Evolutionary conservation across 441 rosid species (phyloP).

Genomic region (Erodium chrysanthum): DNA sequence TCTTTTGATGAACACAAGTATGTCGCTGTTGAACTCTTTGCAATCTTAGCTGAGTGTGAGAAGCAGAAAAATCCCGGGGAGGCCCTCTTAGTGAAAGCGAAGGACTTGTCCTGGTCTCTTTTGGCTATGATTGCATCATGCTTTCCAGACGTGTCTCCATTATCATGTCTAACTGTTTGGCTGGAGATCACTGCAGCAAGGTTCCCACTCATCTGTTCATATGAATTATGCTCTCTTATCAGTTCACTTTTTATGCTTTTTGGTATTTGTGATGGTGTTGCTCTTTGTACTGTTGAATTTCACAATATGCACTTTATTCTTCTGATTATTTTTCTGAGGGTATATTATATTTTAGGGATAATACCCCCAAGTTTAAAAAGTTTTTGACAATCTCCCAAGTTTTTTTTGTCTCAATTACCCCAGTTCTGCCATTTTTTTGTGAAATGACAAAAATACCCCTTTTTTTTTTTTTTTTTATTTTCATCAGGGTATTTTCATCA

Average conservation of each 20-base stretch:
- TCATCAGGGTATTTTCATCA: no score
- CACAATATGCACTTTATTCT: not conserved
- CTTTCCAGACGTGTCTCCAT: slow-evolving; percentile 78
- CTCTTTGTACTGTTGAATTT: slow-evolving; percentile 3
- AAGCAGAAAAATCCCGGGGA: slow-evolving; percentile 75
- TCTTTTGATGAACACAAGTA: slow-evolving; percentile 48
- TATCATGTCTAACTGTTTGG: slow-evolving; percentile 88
- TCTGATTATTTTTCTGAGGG: not conserved
- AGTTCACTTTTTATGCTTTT: no score
- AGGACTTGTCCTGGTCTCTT: slow-evolving; percentile 93
- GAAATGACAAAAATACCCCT: no score
- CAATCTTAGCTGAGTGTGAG: slow-evolving; percentile 85
- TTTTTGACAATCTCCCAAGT: no score
- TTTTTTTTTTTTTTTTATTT: no score
- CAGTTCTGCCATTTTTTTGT: no score
- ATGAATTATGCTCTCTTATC: slow-evolving; percentile 9
- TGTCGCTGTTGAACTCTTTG: slow-evolving; percentile 71
- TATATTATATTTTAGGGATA: no score
- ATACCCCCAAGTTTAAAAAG: no score
- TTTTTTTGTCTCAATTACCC: no score
- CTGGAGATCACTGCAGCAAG: slow-evolving; percentile 99
- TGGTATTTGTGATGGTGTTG: slow-evolving; percentile 2
- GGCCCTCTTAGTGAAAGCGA: slow-evolving; percentile 77
- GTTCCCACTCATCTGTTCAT: slow-evolving; percentile 26
- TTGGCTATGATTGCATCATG: slow-evolving; percentile 97